A percentile compares a stretch with the other conserved stretches of the same genome.
phyloP scores from a whole-genome alignment of 1,139 yeast genomes.

The Nakaseomyces uthaithaninus region DNA sequence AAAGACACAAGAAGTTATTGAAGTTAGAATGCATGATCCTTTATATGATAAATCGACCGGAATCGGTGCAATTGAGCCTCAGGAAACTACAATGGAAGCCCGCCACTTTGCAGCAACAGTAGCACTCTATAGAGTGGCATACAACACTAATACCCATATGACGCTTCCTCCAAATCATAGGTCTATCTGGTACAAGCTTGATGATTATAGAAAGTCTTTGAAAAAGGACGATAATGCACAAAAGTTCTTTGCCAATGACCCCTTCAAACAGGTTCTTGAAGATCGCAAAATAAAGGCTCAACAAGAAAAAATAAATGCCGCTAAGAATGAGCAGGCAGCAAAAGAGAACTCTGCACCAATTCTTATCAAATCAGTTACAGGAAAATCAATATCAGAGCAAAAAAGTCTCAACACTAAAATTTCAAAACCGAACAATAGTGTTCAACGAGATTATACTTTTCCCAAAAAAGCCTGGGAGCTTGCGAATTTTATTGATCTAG shows the following conservation, averaged over 20 bases:
- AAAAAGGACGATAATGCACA: slow-evolving; percentile 37
- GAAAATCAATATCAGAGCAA: background rate
- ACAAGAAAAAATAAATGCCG: slow-evolving; percentile 40
- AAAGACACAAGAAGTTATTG: slow-evolving; percentile 60
- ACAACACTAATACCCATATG: slow-evolving; percentile 76
- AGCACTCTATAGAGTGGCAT: slow-evolving; percentile 71
- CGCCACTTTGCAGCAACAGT: slow-evolving; percentile 86
- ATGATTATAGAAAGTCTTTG: slow-evolving; percentile 44
- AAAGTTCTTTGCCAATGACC: slow-evolving; percentile 55
- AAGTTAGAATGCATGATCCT: slow-evolving; percentile 57
- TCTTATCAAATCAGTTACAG: slow-evolving; percentile 17
- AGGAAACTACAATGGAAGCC: slow-evolving; percentile 79
- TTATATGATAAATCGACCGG: slow-evolving; percentile 32
- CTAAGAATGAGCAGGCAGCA: slow-evolving; percentile 32
- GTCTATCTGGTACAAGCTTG: slow-evolving; percentile 68
- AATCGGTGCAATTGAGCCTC: slow-evolving; percentile 44
- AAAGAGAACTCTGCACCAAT: slow-evolving; percentile 33
- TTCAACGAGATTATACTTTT: slow-evolving; percentile 33
- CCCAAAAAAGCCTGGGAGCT: slow-evolving; percentile 60
- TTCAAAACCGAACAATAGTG: background rate
- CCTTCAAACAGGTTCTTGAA: slow-evolving; percentile 57
- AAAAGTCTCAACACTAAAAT: background rate
- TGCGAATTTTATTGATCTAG: slow-evolving; percentile 42
- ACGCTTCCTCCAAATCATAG: slow-evolving; percentile 78
- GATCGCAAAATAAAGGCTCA: slow-evolving; percentile 40